Percentiles rank a stretch among this genome's conserved stretches.
Conservation (phyloP, 306 rosid genomes). For the Citrullus colocynthis region DNA sequence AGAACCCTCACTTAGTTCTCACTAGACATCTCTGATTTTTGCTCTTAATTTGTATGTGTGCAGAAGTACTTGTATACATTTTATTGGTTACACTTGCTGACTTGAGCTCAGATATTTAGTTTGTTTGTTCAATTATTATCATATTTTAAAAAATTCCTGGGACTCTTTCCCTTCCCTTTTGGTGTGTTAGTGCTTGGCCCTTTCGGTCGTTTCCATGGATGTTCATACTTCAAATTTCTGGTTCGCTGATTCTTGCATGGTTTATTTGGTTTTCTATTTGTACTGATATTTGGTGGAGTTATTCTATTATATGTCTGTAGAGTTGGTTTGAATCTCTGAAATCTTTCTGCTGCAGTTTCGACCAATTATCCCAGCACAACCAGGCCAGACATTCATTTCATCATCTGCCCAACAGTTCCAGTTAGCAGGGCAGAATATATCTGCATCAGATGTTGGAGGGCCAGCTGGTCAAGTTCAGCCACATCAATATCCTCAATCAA, state of each 20-base stretch:
- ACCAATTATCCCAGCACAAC: constrained; percentile 60
- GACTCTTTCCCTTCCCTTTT: not conserved
- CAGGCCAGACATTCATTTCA: constrained; percentile 56
- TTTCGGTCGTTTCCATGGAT: not conserved
- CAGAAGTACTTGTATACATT: not conserved
- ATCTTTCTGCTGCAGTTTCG: constrained; percentile 49
- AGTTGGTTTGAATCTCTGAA: not conserved
- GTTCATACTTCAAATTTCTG: not conserved
- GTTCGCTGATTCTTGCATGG: not conserved
- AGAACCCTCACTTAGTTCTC: not conserved
- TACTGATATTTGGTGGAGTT: not conserved
- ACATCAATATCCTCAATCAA: constrained; percentile 65
- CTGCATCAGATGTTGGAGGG: constrained; percentile 57
- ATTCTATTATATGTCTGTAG: constrained; percentile 4
- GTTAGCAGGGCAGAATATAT: constrained; percentile 52
- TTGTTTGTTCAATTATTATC: not conserved
- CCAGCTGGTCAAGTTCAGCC: constrained; percentile 58
- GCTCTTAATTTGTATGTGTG: not conserved
- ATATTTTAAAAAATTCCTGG: not conserved
- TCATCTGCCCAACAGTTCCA: constrained; percentile 62
- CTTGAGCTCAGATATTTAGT: not conserved
- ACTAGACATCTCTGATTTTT: not conserved
- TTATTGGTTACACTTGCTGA: not conserved
- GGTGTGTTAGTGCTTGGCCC: not conserved
- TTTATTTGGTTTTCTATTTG: not conserved